Conservation (phyloP, 73 alveolate genomes). For the Halteria grandinella region DNA sequence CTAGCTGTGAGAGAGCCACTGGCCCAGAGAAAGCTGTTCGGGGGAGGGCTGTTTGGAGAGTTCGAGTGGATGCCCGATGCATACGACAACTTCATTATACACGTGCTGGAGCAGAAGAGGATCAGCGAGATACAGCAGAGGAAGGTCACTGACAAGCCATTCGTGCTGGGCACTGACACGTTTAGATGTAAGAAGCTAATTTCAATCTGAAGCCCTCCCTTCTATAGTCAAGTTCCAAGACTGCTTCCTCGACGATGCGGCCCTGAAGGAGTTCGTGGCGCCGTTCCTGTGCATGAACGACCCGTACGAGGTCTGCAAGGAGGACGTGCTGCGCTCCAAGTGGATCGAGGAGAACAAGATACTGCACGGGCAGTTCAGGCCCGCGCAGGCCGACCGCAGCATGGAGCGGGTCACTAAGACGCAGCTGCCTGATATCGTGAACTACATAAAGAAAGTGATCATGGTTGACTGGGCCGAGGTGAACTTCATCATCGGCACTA, state of each 20-base stretch:
- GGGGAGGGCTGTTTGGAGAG: slow-evolving; percentile 72
- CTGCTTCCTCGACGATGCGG: slow-evolving; percentile 38
- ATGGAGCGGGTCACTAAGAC: slow-evolving; percentile 45
- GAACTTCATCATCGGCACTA: slow-evolving; percentile 66
- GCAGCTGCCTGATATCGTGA: slow-evolving; percentile 61
- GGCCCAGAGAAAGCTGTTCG: slow-evolving; percentile 37
- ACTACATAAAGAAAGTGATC: slow-evolving; percentile 55
- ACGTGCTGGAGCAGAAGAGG: slow-evolving; percentile 43
- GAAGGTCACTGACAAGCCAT: slow-evolving; percentile 43
- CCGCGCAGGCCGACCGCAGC: slow-evolving; percentile 41
- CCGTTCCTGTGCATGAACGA: slow-evolving; percentile 59
- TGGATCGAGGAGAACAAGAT: slow-evolving; percentile 64
- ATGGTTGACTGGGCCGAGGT: slow-evolving; percentile 74
- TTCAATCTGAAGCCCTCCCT: too few species aligned
- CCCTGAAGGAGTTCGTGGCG: slow-evolving; percentile 23
- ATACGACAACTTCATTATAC: slow-evolving; percentile 44
- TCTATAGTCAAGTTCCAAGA: too few species aligned
- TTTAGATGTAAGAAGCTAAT: slow-evolving; percentile 26
- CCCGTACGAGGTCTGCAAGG: slow-evolving; percentile 62
- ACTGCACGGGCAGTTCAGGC: slow-evolving; percentile 57
- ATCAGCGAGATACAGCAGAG: neutral
- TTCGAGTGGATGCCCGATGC: slow-evolving; percentile 76
- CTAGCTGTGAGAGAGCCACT: slow-evolving; percentile 30
- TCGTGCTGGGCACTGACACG: slow-evolving; percentile 26
- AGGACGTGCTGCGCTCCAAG: slow-evolving; percentile 55